A percentile compares a stretch with the other conserved stretches of the same genome.
phyloP scores from a whole-genome alignment of 176 grass and related monocot genomes.

The Thinopyrum elongatum region DNA sequence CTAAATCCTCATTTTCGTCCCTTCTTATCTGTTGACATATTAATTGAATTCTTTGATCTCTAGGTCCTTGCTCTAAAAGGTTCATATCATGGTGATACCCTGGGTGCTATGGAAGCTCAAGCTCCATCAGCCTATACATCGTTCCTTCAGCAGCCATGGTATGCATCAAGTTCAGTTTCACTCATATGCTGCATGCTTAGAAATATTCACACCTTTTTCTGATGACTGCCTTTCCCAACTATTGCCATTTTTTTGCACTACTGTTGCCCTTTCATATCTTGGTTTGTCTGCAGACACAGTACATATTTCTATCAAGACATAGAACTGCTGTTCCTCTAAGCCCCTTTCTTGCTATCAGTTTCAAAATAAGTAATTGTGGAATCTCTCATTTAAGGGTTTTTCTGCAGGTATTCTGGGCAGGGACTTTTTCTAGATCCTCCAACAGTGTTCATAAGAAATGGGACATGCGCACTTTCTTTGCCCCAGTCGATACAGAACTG shows the following conservation, averaged over 20 bases:
- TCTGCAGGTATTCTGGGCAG: conserved; percentile 77
- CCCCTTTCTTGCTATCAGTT: background rate
- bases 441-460: conserved; percentile 56
- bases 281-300: background rate
- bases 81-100: conserved; percentile 92
- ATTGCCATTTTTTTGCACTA: background rate
- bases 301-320: background rate
- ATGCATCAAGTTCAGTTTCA: conserved; percentile 28
- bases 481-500: conserved; percentile 44
- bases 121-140: conserved; percentile 92
- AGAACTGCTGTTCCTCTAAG: background rate
- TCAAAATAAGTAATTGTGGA: conserved; percentile 1
- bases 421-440: conserved; percentile 92
- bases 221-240: background rate
- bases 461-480: conserved; percentile 63
- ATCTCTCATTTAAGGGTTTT: conserved; percentile 19
- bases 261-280: background rate
- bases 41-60: background rate
- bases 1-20: background rate
- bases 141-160: conserved; percentile 95
- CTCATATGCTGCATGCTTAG: background rate
- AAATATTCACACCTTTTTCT: background rate
- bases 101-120: conserved; percentile 99
- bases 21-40: background rate
- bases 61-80: conserved; percentile 91